Percentiles rank a stretch among this genome's conserved stretches.
Conservation (phyloP, 495 filamentous ascomycete genomes). For the Penicillium dipodomyicola region DNA sequence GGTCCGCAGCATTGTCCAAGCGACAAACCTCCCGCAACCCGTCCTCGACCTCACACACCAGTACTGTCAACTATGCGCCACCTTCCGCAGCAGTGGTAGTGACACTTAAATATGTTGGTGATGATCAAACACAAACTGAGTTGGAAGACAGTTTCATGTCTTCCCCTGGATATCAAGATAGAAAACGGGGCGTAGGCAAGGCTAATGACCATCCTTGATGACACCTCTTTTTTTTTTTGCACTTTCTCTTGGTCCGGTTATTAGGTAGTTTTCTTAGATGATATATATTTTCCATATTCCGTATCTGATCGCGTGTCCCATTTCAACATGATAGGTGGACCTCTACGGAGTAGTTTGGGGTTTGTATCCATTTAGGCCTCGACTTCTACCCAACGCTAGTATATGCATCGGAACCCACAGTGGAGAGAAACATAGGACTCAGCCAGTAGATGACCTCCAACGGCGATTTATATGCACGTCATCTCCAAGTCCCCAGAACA, state of each 20-base stretch:
- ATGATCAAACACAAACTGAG: background rate
- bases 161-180: conserved; percentile 15
- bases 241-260: conserved; percentile 13
- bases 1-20: conserved; percentile 93
- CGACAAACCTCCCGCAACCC: conserved; percentile 86
- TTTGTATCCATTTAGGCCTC: background rate
- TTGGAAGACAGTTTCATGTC: conserved; percentile 1
- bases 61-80: conserved; percentile 89
- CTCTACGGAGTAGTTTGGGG: background rate
- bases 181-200: conserved; percentile 16
- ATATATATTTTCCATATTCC: conserved; percentile 16
- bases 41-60: conserved; percentile 95
- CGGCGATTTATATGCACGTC: conserved; percentile 1
- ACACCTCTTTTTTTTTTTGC: conserved; percentile 14
- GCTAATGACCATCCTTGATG: conserved; percentile 27
- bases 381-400: background rate
- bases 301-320: background rate
- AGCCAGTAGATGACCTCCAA: background rate
- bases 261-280: conserved; percentile 18
- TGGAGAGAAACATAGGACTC: background rate
- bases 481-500: background rate
- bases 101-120: conserved; percentile 59
- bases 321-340: background rate
- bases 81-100: conserved; percentile 90
- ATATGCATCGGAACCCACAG: background rate